phyloP scores from a whole-genome alignment of 768 basidiomycete species.

The Tylopilus sp. region DNA sequence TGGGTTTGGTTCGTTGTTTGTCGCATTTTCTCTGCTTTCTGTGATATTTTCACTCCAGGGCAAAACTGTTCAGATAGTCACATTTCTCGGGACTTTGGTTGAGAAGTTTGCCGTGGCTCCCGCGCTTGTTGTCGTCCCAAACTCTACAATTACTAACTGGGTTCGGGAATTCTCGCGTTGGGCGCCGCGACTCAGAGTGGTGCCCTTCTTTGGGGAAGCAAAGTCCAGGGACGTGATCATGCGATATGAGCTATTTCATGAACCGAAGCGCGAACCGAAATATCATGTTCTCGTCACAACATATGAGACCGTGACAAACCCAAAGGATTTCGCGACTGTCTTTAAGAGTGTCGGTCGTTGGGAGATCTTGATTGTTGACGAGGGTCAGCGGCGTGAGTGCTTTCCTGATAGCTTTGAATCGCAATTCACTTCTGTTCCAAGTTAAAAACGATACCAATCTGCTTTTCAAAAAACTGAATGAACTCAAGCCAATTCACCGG shows the following conservation, averaged over 20 bases:
- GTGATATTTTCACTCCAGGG: conserved; percentile 45
- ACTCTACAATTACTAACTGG: conserved; percentile 96
- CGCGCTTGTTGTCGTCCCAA: conserved; percentile 89
- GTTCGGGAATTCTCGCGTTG: conserved; percentile 86
- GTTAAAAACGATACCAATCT: conserved; percentile 82
- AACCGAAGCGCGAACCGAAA: conserved; percentile 49
- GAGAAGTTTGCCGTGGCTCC: conserved; percentile 63
- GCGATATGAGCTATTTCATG: conserved; percentile 76
- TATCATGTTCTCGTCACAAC: conserved; percentile 93
- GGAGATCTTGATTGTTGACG: conserved; percentile 93
- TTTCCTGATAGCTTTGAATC: neutral
- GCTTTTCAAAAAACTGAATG: conserved; percentile 79
- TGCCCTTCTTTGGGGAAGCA: conserved; percentile 82
- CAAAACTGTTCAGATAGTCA: conserved; percentile 89
- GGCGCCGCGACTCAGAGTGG: conserved; percentile 66
- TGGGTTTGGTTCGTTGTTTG: conserved; percentile 70
- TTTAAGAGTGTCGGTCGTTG: conserved; percentile 86
- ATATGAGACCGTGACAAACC: conserved; percentile 76
- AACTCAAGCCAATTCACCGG: conserved; percentile 73
- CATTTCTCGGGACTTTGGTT: conserved; percentile 70
- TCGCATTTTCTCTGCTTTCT: neutral
- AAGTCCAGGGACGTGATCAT: conserved; percentile 78
- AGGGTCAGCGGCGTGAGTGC: conserved; percentile 81
- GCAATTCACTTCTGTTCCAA: conserved; percentile 30
- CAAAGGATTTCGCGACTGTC: conserved; percentile 65